phyloP scores from a whole-genome alignment of 179 eudicot species.

The Dionaea muscipula region DNA sequence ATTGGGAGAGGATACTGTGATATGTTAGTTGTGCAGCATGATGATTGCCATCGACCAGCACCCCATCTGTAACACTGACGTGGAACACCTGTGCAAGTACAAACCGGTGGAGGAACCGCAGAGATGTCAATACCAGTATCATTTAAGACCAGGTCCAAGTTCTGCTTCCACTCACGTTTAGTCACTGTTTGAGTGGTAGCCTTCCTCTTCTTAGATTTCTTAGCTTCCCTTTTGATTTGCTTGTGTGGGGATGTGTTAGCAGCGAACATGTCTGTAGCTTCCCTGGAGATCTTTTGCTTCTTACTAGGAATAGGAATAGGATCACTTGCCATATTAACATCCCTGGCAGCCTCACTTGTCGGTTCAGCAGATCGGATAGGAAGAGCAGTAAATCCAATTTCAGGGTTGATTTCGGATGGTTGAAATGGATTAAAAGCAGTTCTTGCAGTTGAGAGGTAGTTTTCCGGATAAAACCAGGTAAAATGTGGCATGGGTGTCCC shows the following conservation, averaged over 20 bases:
- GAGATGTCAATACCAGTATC: slow-evolving; percentile 31
- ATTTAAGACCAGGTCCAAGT: slow-evolving; percentile 17
- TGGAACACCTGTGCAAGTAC: slow-evolving; percentile 56
- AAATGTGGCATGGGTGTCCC: slow-evolving; percentile 25
- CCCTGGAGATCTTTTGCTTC: slow-evolving; percentile 27
- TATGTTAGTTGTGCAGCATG: slow-evolving; percentile 48
- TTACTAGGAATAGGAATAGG: slow-evolving; percentile 21
- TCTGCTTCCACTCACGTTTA: slow-evolving; percentile 33
- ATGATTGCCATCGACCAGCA: slow-evolving; percentile 64
- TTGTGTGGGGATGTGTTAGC: slow-evolving; percentile 21
- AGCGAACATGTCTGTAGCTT: slow-evolving; percentile 11
- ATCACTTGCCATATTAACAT: slow-evolving; percentile 11
- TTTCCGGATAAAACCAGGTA: slow-evolving; percentile 28
- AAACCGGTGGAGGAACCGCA: slow-evolving; percentile 37
- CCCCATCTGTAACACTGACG: slow-evolving; percentile 54
- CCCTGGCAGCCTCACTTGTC: slow-evolving; percentile 14
- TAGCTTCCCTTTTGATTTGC: slow-evolving; percentile 24
- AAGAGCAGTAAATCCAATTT: slow-evolving; percentile 22
- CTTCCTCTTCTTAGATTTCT: slow-evolving; percentile 16
- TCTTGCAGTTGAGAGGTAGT: slow-evolving; percentile 16
- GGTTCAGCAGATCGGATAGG: slow-evolving; percentile 29
- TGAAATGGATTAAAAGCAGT: slow-evolving; percentile 19
- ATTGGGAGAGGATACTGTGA: slow-evolving; percentile 60
- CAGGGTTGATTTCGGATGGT: slow-evolving; percentile 22
- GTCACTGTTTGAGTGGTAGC: slow-evolving; percentile 6